Percentiles rank a stretch among this genome's conserved stretches.
These are phyloP conservation scores for Novymonas esmeraldas DNA, from an alignment of 208 protist species.

Conservation along the genomic window DNA sequence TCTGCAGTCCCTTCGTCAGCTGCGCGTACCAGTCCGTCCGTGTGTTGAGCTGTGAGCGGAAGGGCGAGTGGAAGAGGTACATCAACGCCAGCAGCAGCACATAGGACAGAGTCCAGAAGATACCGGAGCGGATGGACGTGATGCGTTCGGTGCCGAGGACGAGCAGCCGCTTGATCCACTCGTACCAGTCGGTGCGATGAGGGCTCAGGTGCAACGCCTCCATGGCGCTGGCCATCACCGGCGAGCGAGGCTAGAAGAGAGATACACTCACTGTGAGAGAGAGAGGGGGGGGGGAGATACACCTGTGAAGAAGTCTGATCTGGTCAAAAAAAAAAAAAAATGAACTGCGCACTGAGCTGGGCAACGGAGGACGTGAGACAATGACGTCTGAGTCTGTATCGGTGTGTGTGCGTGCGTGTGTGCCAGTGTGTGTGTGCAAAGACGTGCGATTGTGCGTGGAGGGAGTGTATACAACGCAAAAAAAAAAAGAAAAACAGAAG, in stretches of 20 bases:
- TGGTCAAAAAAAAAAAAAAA: too few relatives aligned
- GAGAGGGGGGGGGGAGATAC: not conserved
- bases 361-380: not conserved
- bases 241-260: too few relatives aligned
- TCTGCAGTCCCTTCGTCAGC: conserved; percentile 74
- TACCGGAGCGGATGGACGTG: conserved; percentile 18
- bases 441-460: not conserved
- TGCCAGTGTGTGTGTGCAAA: not conserved
- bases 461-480: not conserved
- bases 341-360: too few relatives aligned
- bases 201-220: not conserved
- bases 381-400: not conserved
- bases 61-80: conserved; percentile 85
- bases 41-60: conserved; percentile 52
- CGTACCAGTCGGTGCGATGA: conserved; percentile 7
- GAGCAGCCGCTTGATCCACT: conserved; percentile 14
- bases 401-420: not conserved
- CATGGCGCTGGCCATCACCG: not conserved
- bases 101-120: conserved; percentile 62
- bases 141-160: conserved; percentile 11
- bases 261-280: too few relatives aligned
- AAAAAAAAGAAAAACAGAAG: not conserved
- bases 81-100: conserved; percentile 46
- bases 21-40: conserved; percentile 68
- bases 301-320: too few relatives aligned